Evolutionary conservation across 2,329 filamentous ascomycete genomes (phyloP).

Genomic region (Monilinia laxa): DNA sequence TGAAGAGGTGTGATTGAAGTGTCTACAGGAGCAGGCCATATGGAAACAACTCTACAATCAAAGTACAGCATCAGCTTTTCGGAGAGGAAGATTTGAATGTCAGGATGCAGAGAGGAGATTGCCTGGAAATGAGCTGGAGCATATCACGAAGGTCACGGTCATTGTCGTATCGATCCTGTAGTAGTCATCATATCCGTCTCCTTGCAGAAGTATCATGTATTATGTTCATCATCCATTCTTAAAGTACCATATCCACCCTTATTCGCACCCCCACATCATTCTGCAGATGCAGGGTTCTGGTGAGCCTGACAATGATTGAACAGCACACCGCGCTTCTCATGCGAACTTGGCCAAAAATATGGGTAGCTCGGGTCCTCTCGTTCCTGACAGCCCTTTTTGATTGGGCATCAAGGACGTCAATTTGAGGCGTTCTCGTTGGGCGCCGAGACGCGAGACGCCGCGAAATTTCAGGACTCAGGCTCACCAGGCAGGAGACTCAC

Average conservation of each 20-base stretch:
- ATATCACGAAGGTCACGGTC: slow-evolving; percentile 17
- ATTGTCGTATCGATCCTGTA: slow-evolving; percentile 18
- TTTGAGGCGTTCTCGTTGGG: slow-evolving; percentile 36
- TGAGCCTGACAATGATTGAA: slow-evolving; percentile 33
- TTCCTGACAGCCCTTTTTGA: slow-evolving; percentile 33
- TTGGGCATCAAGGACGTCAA: slow-evolving; percentile 37
- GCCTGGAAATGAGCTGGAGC: not conserved
- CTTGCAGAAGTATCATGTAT: slow-evolving; percentile 15
- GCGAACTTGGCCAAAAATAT: slow-evolving; percentile 27
- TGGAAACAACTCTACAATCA: slow-evolving; percentile 15
- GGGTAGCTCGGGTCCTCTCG: slow-evolving; percentile 26
- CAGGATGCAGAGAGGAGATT: not conserved
- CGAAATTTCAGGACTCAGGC: slow-evolving; percentile 26
- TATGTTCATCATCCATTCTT: slow-evolving; percentile 18
- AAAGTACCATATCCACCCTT: slow-evolving; percentile 17
- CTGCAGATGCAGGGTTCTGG: slow-evolving; percentile 34
- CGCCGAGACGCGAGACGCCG: slow-evolving; percentile 35
- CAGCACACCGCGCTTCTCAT: slow-evolving; percentile 37
- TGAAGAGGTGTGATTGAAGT: slow-evolving; percentile 15
- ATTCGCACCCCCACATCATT: slow-evolving; percentile 29
- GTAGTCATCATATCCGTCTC: slow-evolving; percentile 11
- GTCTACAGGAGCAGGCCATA: slow-evolving; percentile 18
- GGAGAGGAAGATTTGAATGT: not conserved
- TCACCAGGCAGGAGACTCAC: slow-evolving; percentile 33
- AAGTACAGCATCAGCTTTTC: slow-evolving; percentile 1